phyloP scores from a whole-genome alignment of 2,329 filamentous ascomycete genomes.

The Rachicladosporium sp. region DNA sequence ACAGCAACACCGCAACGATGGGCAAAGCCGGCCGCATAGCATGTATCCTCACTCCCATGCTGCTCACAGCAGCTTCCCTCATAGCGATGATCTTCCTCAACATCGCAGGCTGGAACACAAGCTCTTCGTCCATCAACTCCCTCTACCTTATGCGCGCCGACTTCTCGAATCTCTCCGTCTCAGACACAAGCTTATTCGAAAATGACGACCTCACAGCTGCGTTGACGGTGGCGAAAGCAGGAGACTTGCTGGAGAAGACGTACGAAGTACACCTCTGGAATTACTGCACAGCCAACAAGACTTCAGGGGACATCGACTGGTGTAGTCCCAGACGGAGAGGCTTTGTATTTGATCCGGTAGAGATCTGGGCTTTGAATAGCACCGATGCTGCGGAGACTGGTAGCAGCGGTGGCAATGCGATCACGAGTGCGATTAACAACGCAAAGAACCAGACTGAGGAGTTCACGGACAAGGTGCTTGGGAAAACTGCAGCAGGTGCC shows the following conservation, averaged over 20 bases:
- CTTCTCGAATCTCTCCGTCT: constrained; percentile 23
- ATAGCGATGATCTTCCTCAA: constrained; percentile 52
- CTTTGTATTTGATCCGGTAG: constrained; percentile 65
- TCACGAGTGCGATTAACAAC: constrained; percentile 29
- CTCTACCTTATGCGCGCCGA: constrained; percentile 44
- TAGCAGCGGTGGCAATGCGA: constrained; percentile 10
- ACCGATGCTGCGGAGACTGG: constrained; percentile 28
- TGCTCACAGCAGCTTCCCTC: constrained; percentile 65
- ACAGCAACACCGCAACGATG: constrained; percentile 34
- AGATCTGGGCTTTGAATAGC: constrained; percentile 50
- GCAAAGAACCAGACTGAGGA: constrained; percentile 38
- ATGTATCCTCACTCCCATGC: constrained; percentile 80
- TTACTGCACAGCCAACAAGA: constrained; percentile 56
- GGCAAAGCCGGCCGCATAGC: constrained; percentile 64
- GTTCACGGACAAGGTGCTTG: constrained; percentile 37
- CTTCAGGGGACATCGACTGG: constrained; percentile 34
- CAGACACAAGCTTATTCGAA: constrained; percentile 11
- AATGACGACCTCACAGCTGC: constrained; percentile 24
- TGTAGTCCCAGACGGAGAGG: constrained; percentile 62
- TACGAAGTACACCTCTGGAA: constrained; percentile 81
- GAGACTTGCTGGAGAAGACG: constrained; percentile 49
- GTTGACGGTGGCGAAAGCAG: constrained; percentile 25
- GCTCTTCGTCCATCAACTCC: constrained; percentile 33
- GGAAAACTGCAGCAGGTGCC: constrained; percentile 51
- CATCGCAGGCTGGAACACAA: constrained; percentile 43